Percentiles rank a stretch among this genome's conserved stretches.
Conservation (phyloP, 148 eudicot genomes). For the Tetragonia tetragonoides region DNA sequence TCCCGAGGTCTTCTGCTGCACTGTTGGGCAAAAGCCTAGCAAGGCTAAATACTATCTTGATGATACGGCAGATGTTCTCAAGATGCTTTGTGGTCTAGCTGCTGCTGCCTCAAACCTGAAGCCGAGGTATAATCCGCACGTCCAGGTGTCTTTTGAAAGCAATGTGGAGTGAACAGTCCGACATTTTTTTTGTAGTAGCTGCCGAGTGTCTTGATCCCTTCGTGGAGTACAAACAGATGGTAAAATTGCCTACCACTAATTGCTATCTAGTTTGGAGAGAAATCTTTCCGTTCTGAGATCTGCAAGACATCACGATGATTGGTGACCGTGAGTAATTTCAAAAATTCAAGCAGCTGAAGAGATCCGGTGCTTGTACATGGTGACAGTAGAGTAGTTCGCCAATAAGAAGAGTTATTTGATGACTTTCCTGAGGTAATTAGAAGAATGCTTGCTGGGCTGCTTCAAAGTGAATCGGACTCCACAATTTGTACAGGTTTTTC, state of each 20-base stretch:
- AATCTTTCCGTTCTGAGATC: too few species aligned
- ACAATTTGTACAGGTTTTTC: conserved; percentile 25
- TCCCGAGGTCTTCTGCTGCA: conserved; percentile 74
- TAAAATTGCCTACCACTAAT: background rate
- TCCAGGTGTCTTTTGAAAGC: conserved; percentile 59
- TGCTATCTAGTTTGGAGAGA: background rate
- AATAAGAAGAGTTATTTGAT: conserved; percentile 13
- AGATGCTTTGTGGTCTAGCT: conserved; percentile 52
- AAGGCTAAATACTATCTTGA: conserved; percentile 85
- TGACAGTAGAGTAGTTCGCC: conserved; percentile 24
- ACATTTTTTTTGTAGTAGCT: background rate
- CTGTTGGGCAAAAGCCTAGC: conserved; percentile 90
- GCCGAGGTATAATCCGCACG: conserved; percentile 41
- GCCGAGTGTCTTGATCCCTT: background rate
- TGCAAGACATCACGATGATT: background rate
- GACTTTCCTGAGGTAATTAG: background rate
- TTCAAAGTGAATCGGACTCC: background rate
- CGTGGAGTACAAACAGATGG: background rate
- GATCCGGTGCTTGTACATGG: conserved; percentile 25
- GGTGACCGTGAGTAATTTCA: conserved; percentile 4
- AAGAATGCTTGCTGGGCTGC: background rate
- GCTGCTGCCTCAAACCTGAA: conserved; percentile 47
- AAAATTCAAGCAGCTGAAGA: background rate
- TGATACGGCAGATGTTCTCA: conserved; percentile 53
- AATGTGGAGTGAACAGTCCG: conserved; percentile 13